Evolutionary conservation across 2,329 filamentous ascomycete species (phyloP).

Genomic region (Xylariaceae sp.): DNA sequence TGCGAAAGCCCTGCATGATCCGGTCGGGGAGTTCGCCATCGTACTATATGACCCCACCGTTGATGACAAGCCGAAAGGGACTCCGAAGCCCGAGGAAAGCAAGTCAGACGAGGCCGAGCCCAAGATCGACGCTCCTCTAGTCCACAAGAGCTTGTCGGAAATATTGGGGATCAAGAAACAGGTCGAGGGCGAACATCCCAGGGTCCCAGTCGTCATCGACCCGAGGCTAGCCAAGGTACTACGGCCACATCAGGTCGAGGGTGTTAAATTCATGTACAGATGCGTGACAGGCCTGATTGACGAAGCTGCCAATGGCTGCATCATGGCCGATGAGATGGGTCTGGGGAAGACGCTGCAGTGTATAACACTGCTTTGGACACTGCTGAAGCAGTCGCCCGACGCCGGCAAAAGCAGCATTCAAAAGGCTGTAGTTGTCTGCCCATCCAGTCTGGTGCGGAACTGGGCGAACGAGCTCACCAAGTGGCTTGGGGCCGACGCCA

Average conservation of each 20-base stretch:
- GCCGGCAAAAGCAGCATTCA: slow-evolving; percentile 91
- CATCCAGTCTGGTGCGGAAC: slow-evolving; percentile 91
- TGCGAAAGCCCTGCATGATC: slow-evolving; percentile 86
- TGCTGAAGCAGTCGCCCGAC: slow-evolving; percentile 90
- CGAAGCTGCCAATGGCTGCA: slow-evolving; percentile 88
- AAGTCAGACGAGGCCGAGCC: slow-evolving; percentile 32
- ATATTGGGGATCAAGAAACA: slow-evolving; percentile 92
- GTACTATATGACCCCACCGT: slow-evolving; percentile 93
- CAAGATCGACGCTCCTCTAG: slow-evolving; percentile 67
- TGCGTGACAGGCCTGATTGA: slow-evolving; percentile 96
- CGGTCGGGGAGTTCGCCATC: slow-evolving; percentile 91
- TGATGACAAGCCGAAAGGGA: slow-evolving; percentile 67
- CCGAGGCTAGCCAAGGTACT: slow-evolving; percentile 82
- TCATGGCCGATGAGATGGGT: slow-evolving; percentile 99
- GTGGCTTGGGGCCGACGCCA: slow-evolving; percentile 88
- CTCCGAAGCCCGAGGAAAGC: slow-evolving; percentile 37
- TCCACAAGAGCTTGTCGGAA: slow-evolving; percentile 92
- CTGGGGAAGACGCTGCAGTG: slow-evolving; percentile 96
- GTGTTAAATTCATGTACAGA: slow-evolving; percentile 94
- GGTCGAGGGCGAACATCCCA: slow-evolving; percentile 69
- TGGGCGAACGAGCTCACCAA: slow-evolving; percentile 97
- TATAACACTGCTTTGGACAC: slow-evolving; percentile 92
- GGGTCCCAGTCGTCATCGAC: slow-evolving; percentile 96
- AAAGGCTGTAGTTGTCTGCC: slow-evolving; percentile 94
- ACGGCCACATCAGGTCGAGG: slow-evolving; percentile 93